A percentile compares a stretch with the other conserved stretches of the same genome.
These are phyloP conservation scores for Penicillium polonicum DNA, from an alignment of 2,329 filamentous ascomycete genomes.

Conservation along the genomic window DNA sequence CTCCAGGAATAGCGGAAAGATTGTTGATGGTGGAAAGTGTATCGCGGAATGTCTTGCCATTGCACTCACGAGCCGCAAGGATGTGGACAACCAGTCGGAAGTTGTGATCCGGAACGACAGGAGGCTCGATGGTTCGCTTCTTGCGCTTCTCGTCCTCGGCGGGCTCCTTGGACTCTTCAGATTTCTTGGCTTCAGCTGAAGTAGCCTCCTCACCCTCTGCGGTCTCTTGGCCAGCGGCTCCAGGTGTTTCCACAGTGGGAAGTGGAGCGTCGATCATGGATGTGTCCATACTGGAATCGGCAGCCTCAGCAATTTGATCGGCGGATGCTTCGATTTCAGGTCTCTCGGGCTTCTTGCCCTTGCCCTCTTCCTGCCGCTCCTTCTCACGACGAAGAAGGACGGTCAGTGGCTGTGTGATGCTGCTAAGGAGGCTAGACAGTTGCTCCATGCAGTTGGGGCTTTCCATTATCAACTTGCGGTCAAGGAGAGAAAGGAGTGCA, in stretches of 20 bases:
- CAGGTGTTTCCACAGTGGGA: conserved; percentile 31
- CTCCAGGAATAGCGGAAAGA: conserved; percentile 85
- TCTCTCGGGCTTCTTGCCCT: conserved; percentile 39
- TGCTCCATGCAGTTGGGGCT: conserved; percentile 97
- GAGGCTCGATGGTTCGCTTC: conserved; percentile 69
- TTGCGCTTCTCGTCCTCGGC: conserved; percentile 53
- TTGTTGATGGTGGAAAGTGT: conserved; percentile 99
- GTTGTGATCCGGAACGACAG: conserved; percentile 83
- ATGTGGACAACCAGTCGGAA: conserved; percentile 94
- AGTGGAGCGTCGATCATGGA: conserved; percentile 40
- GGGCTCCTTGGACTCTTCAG: conserved; percentile 40
- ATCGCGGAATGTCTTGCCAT: conserved; percentile 95
- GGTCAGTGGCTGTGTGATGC: conserved; percentile 82
- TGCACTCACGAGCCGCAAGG: conserved; percentile 92
- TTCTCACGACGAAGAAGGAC: conserved; percentile 79
- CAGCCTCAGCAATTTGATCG: conserved; percentile 27
- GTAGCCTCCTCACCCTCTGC: conserved; percentile 35
- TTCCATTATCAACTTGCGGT: conserved; percentile 94
- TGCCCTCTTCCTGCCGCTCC: conserved; percentile 58
- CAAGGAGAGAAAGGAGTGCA: conserved; percentile 79
- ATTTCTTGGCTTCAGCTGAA: conserved; percentile 25
- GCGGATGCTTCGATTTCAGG: conserved; percentile 17
- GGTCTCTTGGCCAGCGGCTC: conserved; percentile 27
- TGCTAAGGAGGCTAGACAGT: conserved; percentile 79
- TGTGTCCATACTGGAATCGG: conserved; percentile 38